phyloP scores from a whole-genome alignment of 2,329 filamentous ascomycete genomes.

The Pseudogymnoascus sp. region DNA sequence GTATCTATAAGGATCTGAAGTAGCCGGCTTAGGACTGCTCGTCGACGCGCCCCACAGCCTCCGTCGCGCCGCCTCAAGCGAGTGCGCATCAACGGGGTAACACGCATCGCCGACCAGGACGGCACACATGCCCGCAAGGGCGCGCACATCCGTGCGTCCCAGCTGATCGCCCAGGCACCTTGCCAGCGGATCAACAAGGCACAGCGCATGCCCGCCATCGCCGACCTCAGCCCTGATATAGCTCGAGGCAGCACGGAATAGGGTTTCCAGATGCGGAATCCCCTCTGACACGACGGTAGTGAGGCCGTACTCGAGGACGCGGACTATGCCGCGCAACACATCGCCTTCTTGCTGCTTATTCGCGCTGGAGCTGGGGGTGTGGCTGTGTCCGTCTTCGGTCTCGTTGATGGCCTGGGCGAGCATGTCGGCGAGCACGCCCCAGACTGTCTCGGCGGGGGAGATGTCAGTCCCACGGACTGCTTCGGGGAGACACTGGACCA shows the following conservation, averaged over 20 bases:
- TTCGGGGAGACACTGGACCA: slow-evolving; percentile 19
- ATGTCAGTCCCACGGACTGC: slow-evolving; percentile 23
- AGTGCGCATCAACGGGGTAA: slow-evolving; percentile 51
- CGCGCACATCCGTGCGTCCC: slow-evolving; percentile 13
- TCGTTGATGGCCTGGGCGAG: slow-evolving; percentile 18
- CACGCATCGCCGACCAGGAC: slow-evolving; percentile 30
- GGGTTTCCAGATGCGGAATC: slow-evolving; percentile 33
- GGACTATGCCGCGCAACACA: slow-evolving; percentile 61
- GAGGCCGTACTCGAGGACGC: slow-evolving; percentile 57
- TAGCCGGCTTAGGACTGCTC: slow-evolving; percentile 31
- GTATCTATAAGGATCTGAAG: slow-evolving; percentile 53
- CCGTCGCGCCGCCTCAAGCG: slow-evolving; percentile 55
- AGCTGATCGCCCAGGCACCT: slow-evolving; percentile 36
- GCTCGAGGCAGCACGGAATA: slow-evolving; percentile 49
- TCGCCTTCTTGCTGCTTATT: slow-evolving; percentile 46
- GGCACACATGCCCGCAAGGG: slow-evolving; percentile 22
- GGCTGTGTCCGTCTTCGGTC: slow-evolving; percentile 12
- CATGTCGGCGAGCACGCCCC: slow-evolving; percentile 24
- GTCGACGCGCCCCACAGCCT: slow-evolving; percentile 54
- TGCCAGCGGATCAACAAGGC: slow-evolving; percentile 63
- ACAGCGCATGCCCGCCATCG: slow-evolving; percentile 55
- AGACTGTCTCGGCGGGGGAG: slow-evolving; percentile 14
- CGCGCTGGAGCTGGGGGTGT: slow-evolving; percentile 25
- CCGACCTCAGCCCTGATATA: slow-evolving; percentile 56
- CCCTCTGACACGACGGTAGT: slow-evolving; percentile 21